Base-by-base conservation (phyloP, 495 filamentous ascomycete genomes). In the Corynascus novoguineensis region DNA sequence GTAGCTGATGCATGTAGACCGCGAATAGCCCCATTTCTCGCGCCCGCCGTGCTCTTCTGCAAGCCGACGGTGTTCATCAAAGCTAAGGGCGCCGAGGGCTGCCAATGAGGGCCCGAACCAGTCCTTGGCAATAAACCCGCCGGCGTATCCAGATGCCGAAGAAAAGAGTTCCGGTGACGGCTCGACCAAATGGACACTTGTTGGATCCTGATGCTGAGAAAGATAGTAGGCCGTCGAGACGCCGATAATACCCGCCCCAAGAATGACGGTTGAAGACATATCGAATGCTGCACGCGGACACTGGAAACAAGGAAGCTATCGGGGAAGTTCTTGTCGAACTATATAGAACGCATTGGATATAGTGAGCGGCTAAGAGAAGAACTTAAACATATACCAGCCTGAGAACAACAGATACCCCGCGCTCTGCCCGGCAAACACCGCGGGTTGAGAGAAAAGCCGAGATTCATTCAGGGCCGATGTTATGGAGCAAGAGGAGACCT, bases 171-270 rank as follows among this genome's bases (percentile, higher is more conserved):
- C 67, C 0, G 78, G 70, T 0, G 83, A 81, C 15, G 83, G 70
- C 55, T 92, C 89, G 49, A 92, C 67, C 35, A 92, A 79, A 62
- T 90, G 83, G 57, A 92, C 85, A 38, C 75, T 73, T 11, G 77
- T 70, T 4, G 77, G 68, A 17, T 73, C 68, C 17, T 78, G 78
- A 29, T 78, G 73, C 32, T 81, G 70, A 21, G 81, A 81, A 42
- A 90, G 79, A 65, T 89, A 89, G 69, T 86, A 90, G 11, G 88
- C 89, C 24, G 85, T 88, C n/a, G 86, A 86, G 45, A 81, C 68
- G 57, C 87, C 87, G 37, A 93, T 89, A 68, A 93, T 90, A 50
- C 89, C 88, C 48, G 81, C 80, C 47, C 89, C 89, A 45, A 93
- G 68, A 55, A 92, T 90, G 29, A 90, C 80, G 19, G 84, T 91